Evolutionary conservation across 2,329 filamentous ascomycete species (phyloP), one percentile per base, ranked within the genome.

Genomic region (Onygenales sp.): DNA sequence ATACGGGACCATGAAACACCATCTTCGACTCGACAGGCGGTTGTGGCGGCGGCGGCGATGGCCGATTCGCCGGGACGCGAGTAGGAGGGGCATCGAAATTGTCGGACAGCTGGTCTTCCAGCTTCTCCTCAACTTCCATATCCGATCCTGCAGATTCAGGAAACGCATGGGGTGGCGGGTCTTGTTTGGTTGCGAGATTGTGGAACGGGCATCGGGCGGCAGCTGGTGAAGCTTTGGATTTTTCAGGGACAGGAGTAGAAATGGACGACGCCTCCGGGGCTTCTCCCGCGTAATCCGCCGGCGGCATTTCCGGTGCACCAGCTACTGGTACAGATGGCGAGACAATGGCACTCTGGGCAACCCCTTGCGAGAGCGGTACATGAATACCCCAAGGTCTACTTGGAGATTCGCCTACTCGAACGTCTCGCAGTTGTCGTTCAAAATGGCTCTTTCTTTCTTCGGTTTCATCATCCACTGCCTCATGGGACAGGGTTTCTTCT

Each of bases 321-420:
- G 60, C 55, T 11, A 54, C 57, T 43, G 61, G 58, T 36, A 57
- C 61, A 51, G 54, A 54, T 43, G 58, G 62, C 39, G 61, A 66
- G 50, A 58, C 65, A 31, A 63, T 52, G 41, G 63, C 54, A 58
- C 61, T 64, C 27, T 66, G 62, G 43, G 65, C 60, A 46, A 66
- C 61, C 14, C 66, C 59, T 54, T 79, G 74, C 57, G 79, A 75
- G 39, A 81, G 69, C 2, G 91, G 91, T 0, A 96, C 85, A 5
- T 83, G 82, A 51, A 96, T 95, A 5, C 91, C 91, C 91, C 91
- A 96, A 11, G 92, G 92, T 44, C 92, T 80, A 68, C 87, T 95
- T 5, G 92, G 92, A 11, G 89, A 95, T 70, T 97, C 92, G 43
- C 92, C 92, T 21, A 97, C 84, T n/a, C 92, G 80, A 8, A 97